Percentiles rank a stretch among this genome's conserved stretches.
These are phyloP conservation scores for Niveomyces coronatus DNA, from an alignment of 2,329 filamentous ascomycete genomes.

Conservation along the genomic window DNA sequence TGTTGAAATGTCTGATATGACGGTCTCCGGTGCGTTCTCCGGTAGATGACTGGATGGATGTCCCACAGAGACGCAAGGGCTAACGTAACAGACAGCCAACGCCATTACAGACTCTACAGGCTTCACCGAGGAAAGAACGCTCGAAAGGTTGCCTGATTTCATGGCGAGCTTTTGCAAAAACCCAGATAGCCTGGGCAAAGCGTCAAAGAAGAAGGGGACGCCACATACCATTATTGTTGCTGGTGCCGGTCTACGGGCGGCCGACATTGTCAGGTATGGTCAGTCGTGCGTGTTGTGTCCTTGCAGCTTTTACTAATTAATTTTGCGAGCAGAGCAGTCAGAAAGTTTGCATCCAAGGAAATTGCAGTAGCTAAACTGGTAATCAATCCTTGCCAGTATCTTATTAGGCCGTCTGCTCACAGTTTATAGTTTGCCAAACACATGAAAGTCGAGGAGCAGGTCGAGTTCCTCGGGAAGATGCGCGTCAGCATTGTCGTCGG, in stretches of 20 bases:
- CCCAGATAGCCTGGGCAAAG: conserved; percentile 48
- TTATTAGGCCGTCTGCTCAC: neutral
- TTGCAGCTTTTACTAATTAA: conserved; percentile 16
- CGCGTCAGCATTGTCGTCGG: conserved; percentile 82
- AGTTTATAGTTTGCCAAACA: conserved; percentile 75
- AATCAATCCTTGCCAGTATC: conserved; percentile 15
- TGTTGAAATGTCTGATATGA: conserved; percentile 75
- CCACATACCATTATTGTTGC: conserved; percentile 88
- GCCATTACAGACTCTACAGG: conserved; percentile 71
- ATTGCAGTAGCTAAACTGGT: conserved; percentile 72
- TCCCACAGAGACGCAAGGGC: neutral
- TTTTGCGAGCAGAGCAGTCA: conserved; percentile 44
- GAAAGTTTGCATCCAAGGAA: conserved; percentile 71
- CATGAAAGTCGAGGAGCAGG: conserved; percentile 85
- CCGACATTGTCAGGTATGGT: conserved; percentile 63
- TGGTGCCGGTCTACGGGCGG: conserved; percentile 72
- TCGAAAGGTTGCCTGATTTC: conserved; percentile 69
- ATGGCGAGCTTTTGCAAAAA: conserved; percentile 56
- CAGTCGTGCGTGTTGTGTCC: neutral
- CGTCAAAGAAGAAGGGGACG: conserved; percentile 57
- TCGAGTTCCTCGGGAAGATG: conserved; percentile 58
- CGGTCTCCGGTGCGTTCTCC: conserved; percentile 54
- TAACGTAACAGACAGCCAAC: conserved; percentile 40
- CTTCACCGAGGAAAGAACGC: conserved; percentile 55
- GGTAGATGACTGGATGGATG: conserved; percentile 17